Evolutionary conservation across 2,329 filamentous ascomycete genomes (phyloP), one percentile per base, ranked within the genome.

Genomic region (Colletotrichum tofieldiae): DNA sequence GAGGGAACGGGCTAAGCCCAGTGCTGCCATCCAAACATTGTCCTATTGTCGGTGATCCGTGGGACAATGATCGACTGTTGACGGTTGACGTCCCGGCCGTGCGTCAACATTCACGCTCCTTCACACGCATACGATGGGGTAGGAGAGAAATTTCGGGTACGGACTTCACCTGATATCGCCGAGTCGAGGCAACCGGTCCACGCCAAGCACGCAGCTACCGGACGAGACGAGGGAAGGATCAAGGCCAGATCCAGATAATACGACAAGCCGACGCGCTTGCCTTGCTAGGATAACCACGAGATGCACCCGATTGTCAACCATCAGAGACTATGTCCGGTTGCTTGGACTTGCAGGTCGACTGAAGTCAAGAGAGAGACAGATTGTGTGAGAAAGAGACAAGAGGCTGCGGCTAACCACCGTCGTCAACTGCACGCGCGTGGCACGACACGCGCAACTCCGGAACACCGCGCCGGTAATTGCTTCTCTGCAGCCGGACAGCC

Each of bases 1-100:
- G 26, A 69, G 14, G 37, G 29, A 45, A 39, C 14, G 23, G 23
- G 26, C 69, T 60, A 60, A 59, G 39, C 45, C 59, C 54, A 64
- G 65, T 29, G 23, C 65, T 70, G 70, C 65, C 65, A 72, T 70
- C 65, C 54, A 47, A 60, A 72, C 39, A 47, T 64, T 29, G 47
- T 72, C 59, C 47, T 65, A 47, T 69, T 60, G 45, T 69, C 65
- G 65, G 70, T 64, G 52, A 72, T 70, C 65, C 70, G 65, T 49
- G 55, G 65, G 59, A 56, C 45, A 35, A 29, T 72, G 70, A 70
- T 70, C 39, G 70, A 69, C 59, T 26, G 52, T 60, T 71, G 67
- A 67, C 67, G 55, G 63, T 65, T 65, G 62, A 56, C 39, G 39
- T 65, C 37, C 47, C 29, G 47, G n/a, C 65, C 65, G 70, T 72